Evolutionary conservation across 495 filamentous ascomycete species (phyloP).

Genomic region (Hypoxylon fragiforme): DNA sequence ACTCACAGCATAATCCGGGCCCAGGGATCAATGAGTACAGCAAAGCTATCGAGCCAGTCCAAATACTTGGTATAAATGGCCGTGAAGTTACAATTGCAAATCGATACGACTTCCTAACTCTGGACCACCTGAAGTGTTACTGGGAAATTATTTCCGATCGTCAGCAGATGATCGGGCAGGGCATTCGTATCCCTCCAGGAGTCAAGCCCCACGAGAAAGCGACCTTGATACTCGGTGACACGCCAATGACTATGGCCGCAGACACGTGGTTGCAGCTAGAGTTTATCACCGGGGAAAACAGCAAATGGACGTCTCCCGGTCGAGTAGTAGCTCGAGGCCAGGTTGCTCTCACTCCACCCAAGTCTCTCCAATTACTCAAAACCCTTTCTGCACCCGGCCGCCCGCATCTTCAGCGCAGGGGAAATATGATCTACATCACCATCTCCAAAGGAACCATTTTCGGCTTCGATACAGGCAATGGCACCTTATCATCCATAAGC

Average conservation of each 20-base stretch:
- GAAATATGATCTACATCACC: conserved; percentile 37
- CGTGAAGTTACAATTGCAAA: conserved; percentile 52
- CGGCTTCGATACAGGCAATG: conserved; percentile 48
- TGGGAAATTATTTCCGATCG: conserved; percentile 51
- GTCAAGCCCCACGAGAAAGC: conserved; percentile 42
- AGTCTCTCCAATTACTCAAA: conserved; percentile 34
- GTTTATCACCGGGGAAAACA: conserved; percentile 42
- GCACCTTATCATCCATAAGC: conserved; percentile 44
- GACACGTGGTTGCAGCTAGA: conserved; percentile 51
- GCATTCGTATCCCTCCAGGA: conserved; percentile 42
- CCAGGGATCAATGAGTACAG: conserved; percentile 66
- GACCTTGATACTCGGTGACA: conserved; percentile 33
- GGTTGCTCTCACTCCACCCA: conserved; percentile 42
- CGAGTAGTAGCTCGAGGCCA: conserved; percentile 58
- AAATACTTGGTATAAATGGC: conserved; percentile 40
- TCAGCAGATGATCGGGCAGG: conserved; percentile 28
- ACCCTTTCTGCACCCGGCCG: conserved; percentile 13
- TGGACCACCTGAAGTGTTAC: conserved; percentile 52
- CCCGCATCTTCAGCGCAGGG: conserved; percentile 21
- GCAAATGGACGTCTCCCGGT: conserved; percentile 50
- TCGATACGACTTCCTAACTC: conserved; percentile 56
- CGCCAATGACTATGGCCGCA: conserved; percentile 19
- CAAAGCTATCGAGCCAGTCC: conserved; percentile 66
- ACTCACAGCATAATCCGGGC: conserved; percentile 61
- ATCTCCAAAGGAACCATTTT: conserved; percentile 37